Evolutionary conservation across 805 yeast species (phyloP).

Genomic region (Monosporozyma unispora): DNA sequence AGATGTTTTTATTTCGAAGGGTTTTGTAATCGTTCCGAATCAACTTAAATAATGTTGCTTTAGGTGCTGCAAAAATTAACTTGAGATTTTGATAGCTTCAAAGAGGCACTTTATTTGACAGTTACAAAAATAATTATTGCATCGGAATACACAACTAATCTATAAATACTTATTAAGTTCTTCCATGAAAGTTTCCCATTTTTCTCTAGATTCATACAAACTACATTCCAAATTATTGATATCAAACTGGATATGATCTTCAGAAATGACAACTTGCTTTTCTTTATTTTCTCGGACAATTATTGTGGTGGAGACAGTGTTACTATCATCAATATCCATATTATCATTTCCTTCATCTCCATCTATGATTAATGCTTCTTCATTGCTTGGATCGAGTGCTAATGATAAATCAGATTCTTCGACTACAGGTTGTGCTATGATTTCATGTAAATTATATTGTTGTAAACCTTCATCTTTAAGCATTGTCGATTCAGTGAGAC

Average conservation of each 20-base stretch:
- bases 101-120: neutral
- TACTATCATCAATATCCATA: conserved; percentile 5
- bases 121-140: neutral
- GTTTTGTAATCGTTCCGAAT: no score
- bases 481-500: conserved; percentile 26
- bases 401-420: conserved; percentile 11
- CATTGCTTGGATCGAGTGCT: conserved; percentile 3
- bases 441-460: conserved; percentile 27
- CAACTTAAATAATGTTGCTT: no score
- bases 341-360: conserved; percentile 5
- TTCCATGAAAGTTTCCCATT: conserved; percentile 20
- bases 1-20: no score
- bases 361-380: conserved; percentile 3
- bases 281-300: neutral
- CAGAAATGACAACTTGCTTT: conserved; percentile 20
- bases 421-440: conserved; percentile 21
- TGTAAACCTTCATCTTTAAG: conserved; percentile 29
- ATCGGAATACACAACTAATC: neutral
- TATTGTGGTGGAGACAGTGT: neutral
- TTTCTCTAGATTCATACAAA: conserved; percentile 15
- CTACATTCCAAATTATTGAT: conserved; percentile 12
- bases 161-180: conserved; percentile 2
- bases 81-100: no score
- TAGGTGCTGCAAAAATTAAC: no score
- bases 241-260: conserved; percentile 20